Base-by-base conservation (phyloP, 345 rosid genomes). In the Camelina hispida region DNA sequence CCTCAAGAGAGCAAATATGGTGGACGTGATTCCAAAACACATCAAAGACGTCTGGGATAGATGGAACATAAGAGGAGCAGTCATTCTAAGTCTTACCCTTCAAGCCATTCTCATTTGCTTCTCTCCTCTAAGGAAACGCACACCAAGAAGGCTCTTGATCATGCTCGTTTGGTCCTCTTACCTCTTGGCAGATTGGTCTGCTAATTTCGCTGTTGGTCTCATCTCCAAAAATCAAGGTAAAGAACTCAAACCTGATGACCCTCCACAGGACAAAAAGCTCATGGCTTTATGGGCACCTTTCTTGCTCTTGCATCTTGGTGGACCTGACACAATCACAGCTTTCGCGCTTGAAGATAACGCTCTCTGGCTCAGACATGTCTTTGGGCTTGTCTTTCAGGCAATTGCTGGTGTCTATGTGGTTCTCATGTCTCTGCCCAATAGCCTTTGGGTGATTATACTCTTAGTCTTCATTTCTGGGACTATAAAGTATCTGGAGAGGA, bases 281-380 rank as follows among this genome's bases (percentile, higher is more conserved):
- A 23, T 87, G 66, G 88, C 87, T 12, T 82, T 91, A 47, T 91
- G 97, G 97, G 85, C 96, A 12, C 86, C 93, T 0, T 90, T 90
- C 78, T 79, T 90, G 51, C 68, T 88, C 28, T 17, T 90, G 18
- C 96, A 88, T 55, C 86, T 87, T 5, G 93, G 91, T 7, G 93
- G 93, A 0, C 91, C 89, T 0, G 91, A 90, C 78, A 79, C 91
- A 3, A 86, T 90, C 50, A 88, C 96, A 7, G 87, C 90, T 0
- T 82, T 84, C 2, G 79, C 93, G 2, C 85, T 90, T 1, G 96
- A 90, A 37, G 96, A 90, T 23, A 90, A 88, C 51, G 86, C 82
- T 30, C 89, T 90, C 5, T 88, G 88, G 93, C 81, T 76, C n/a
- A 38, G 89, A 56, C 90, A 89, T 71, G 60, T 87, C 66, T 78